These are phyloP conservation scores for Coemansia biformis DNA, from an alignment of 192 early-diverging fungal species.

Conservation along the genomic window DNA sequence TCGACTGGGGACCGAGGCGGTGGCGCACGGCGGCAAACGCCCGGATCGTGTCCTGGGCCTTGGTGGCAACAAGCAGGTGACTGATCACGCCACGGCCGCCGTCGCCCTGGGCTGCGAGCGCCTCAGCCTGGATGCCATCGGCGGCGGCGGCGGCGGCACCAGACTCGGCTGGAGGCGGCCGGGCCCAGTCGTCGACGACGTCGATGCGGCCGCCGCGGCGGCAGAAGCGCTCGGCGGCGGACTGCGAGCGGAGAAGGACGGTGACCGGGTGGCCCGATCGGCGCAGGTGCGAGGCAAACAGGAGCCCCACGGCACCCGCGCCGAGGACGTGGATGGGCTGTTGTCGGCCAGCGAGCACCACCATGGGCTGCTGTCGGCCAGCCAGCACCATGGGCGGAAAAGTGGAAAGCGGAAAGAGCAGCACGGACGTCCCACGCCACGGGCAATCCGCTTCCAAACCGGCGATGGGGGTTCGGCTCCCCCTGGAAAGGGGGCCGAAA, in stretches of 20 bases:
- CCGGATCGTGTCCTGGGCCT: conserved; percentile 57
- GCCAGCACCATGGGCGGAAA: no score
- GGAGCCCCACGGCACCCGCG: conserved; percentile 63
- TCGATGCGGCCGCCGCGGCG: conserved; percentile 14
- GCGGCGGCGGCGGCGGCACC: not conserved
- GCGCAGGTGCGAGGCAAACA: conserved; percentile 57
- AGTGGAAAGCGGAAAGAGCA: no score
- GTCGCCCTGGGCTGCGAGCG: conserved; percentile 10
- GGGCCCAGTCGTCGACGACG: conserved; percentile 31
- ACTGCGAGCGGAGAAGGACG: conserved; percentile 54
- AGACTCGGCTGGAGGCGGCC: no score
- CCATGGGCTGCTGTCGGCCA: no score
- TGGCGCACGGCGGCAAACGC: conserved; percentile 50
- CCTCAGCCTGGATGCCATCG: conserved; percentile 39
- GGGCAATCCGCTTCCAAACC: no score
- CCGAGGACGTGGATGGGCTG: conserved; percentile 65
- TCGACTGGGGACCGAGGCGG: conserved; percentile 50
- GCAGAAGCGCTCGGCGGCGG: conserved; percentile 32
- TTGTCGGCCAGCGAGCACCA: no score
- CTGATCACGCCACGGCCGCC: conserved; percentile 39
- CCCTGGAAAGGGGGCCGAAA: no score
- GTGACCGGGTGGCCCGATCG: conserved; percentile 52
- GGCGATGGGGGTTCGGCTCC: no score
- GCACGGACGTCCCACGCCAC: no score
- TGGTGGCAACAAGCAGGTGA: conserved; percentile 58